Evolutionary conservation across 768 basidiomycete genomes (phyloP).

Genomic region (Psilocybe cyanescens): DNA sequence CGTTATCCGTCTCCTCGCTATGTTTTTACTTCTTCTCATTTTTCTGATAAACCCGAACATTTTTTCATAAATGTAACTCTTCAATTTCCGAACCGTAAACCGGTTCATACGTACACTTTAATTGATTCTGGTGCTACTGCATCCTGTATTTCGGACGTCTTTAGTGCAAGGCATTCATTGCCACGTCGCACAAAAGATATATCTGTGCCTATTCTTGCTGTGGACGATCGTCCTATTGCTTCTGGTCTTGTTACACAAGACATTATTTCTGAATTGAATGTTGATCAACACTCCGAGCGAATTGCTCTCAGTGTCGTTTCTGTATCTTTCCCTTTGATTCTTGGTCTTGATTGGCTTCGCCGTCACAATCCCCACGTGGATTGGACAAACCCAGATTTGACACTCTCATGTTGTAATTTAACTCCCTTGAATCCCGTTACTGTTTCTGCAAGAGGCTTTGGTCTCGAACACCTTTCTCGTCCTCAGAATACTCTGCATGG

Average conservation of each 20-base stretch:
- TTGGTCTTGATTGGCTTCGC: slow-evolving; percentile 40
- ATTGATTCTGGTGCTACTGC: slow-evolving; percentile 39
- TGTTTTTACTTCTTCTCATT: slow-evolving; percentile 20
- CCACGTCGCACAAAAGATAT: slow-evolving; percentile 30
- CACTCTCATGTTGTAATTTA: slow-evolving; percentile 29
- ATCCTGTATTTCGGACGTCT: slow-evolving; percentile 40
- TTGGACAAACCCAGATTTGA: slow-evolving; percentile 29
- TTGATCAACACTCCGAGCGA: slow-evolving; percentile 33
- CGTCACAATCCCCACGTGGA: slow-evolving; percentile 39
- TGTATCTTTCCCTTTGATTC: slow-evolving; percentile 36
- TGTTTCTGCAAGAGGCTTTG: slow-evolving; percentile 26
- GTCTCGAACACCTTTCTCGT: slow-evolving; percentile 22
- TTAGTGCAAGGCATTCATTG: slow-evolving; percentile 34
- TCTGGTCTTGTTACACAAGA: slow-evolving; percentile 44
- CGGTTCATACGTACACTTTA: slow-evolving; percentile 37
- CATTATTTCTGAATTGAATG: slow-evolving; percentile 29
- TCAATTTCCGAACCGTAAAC: slow-evolving; percentile 32
- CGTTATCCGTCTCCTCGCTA: slow-evolving; percentile 22
- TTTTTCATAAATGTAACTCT: slow-evolving; percentile 33
- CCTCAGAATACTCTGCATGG: slow-evolving; percentile 9
- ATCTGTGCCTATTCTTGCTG: slow-evolving; percentile 38
- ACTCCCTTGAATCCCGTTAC: slow-evolving; percentile 19
- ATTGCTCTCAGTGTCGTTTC: slow-evolving; percentile 33
- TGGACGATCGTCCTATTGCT: slow-evolving; percentile 41
- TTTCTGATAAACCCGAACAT: slow-evolving; percentile 22